These are phyloP conservation scores for Mucor lusitanicus DNA, from an alignment of 371 early-diverging fungal species.

Conservation along the genomic window DNA sequence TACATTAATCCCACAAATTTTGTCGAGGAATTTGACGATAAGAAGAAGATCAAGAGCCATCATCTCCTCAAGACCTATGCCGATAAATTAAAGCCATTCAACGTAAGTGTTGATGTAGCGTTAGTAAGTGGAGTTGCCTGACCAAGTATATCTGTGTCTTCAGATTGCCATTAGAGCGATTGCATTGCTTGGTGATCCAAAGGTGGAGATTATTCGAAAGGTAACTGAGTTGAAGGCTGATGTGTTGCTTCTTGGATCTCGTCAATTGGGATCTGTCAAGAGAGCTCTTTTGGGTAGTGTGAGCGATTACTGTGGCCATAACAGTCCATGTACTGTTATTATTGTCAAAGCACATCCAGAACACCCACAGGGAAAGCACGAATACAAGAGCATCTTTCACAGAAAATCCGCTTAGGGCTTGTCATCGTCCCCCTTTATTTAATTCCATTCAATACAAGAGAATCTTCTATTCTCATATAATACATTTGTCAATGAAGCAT, in stretches of 20 bases:
- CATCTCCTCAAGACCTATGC: constrained; percentile 22
- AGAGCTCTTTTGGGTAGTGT: constrained; percentile 36
- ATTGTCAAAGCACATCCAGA: constrained; percentile 21
- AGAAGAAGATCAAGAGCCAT: constrained; percentile 20
- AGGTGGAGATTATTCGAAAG: constrained; percentile 46
- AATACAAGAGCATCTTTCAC: constrained; percentile 8
- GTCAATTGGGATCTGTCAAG: constrained; percentile 39
- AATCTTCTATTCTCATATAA: neutral
- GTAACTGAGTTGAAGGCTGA: constrained; percentile 43
- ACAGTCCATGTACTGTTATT: constrained; percentile 25
- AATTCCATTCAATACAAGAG: neutral
- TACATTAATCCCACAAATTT: constrained; percentile 19
- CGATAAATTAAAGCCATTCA: constrained; percentile 8
- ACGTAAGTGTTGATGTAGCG: constrained; percentile 2
- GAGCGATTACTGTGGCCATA: constrained; percentile 35
- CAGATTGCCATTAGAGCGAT: constrained; percentile 44
- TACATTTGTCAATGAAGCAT: neutral
- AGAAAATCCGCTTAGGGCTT: neutral
- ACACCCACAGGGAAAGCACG: constrained; percentile 16
- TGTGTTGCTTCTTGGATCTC: constrained; percentile 42
- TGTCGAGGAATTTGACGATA: constrained; percentile 22
- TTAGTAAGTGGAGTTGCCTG: neutral
- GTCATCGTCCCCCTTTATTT: neutral
- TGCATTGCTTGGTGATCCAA: constrained; percentile 44
- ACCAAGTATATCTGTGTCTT: neutral